These are phyloP conservation scores for Aspergillus novoparasiticus DNA, from an alignment of 2,329 filamentous ascomycete species.

Conservation along the genomic window DNA sequence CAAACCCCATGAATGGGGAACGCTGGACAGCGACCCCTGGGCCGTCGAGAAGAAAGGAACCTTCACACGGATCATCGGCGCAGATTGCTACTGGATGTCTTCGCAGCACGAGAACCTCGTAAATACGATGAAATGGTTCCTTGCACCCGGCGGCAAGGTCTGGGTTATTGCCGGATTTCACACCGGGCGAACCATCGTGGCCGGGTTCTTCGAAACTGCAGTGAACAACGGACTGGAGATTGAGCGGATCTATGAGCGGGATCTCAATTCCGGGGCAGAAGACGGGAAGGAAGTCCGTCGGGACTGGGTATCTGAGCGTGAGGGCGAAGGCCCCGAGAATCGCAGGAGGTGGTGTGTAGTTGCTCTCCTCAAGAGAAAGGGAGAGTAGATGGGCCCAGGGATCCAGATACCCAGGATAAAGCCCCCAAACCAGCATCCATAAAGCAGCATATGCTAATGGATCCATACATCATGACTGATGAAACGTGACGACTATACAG, in stretches of 20 bases:
- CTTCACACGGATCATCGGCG: slow-evolving; percentile 60
- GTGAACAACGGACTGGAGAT: slow-evolving; percentile 49
- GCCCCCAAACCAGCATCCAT: not conserved
- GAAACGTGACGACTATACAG: slow-evolving; percentile 1
- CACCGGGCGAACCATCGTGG: slow-evolving; percentile 59
- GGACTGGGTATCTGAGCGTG: slow-evolving; percentile 47
- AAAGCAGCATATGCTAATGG: not conserved
- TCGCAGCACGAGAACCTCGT: slow-evolving; percentile 59
- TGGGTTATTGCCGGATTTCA: slow-evolving; percentile 62
- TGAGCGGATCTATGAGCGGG: slow-evolving; percentile 59
- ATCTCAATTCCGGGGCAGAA: slow-evolving; percentile 45
- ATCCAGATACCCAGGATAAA: not conserved
- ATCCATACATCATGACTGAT: slow-evolving; percentile 6
- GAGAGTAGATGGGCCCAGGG: not conserved
- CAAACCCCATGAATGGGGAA: slow-evolving; percentile 60
- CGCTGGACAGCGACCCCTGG: slow-evolving; percentile 45
- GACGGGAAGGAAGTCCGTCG: slow-evolving; percentile 47
- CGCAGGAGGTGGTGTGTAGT: slow-evolving; percentile 61
- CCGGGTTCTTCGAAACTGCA: slow-evolving; percentile 56
- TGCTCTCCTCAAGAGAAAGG: slow-evolving; percentile 42
- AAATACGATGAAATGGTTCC: slow-evolving; percentile 58
- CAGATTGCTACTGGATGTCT: slow-evolving; percentile 65
- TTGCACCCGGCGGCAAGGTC: slow-evolving; percentile 45
- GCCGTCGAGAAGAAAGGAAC: slow-evolving; percentile 34
- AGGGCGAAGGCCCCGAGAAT: slow-evolving; percentile 52